A percentile compares a stretch with the other conserved stretches of the same genome.
These are phyloP conservation scores for Adansonia madagascariensis DNA, from an alignment of 441 rosid genomes.

Conservation along the genomic window DNA sequence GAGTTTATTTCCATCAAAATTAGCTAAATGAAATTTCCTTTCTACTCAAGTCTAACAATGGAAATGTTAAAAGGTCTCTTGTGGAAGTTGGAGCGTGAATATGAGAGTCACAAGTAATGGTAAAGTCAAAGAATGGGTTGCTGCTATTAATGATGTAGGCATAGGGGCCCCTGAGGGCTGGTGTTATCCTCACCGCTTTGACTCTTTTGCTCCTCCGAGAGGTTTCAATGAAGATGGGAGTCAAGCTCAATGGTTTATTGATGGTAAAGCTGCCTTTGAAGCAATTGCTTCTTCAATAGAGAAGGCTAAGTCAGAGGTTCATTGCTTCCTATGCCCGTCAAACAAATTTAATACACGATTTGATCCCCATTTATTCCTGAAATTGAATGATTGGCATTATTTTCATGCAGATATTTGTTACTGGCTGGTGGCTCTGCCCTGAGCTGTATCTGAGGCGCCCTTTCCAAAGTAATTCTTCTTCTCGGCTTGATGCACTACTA, in stretches of 20 bases:
- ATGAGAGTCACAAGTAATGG: conserved; percentile 53
- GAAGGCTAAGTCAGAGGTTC: conserved; percentile 71
- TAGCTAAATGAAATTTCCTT: background rate
- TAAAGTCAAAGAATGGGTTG: conserved; percentile 70
- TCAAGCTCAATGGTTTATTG: conserved; percentile 81
- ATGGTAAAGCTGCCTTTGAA: conserved; percentile 74
- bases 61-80: conserved; percentile 47
- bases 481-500: conserved; percentile 63
- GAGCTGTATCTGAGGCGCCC: conserved; percentile 78
- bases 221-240: conserved; percentile 72
- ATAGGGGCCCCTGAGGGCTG: conserved; percentile 51
- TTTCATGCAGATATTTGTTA: conserved; percentile 56
- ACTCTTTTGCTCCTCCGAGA: conserved; percentile 71
- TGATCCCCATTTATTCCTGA: background rate
- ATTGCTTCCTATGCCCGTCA: conserved; percentile 6
- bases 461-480: conserved; percentile 52
- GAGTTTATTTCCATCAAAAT: background rate
- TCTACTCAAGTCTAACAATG: conserved; percentile 6
- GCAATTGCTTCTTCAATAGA: conserved; percentile 69
- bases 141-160: conserved; percentile 58
- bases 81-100: conserved; percentile 57
- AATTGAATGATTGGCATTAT: conserved; percentile 22
- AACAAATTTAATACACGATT: conserved; percentile 11
- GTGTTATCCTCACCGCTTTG: conserved; percentile 72
- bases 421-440: conserved; percentile 91